These are phyloP conservation scores for Cyclotella atomus DNA, from an alignment of 108 stramenopile genomes.

Conservation along the genomic window DNA sequence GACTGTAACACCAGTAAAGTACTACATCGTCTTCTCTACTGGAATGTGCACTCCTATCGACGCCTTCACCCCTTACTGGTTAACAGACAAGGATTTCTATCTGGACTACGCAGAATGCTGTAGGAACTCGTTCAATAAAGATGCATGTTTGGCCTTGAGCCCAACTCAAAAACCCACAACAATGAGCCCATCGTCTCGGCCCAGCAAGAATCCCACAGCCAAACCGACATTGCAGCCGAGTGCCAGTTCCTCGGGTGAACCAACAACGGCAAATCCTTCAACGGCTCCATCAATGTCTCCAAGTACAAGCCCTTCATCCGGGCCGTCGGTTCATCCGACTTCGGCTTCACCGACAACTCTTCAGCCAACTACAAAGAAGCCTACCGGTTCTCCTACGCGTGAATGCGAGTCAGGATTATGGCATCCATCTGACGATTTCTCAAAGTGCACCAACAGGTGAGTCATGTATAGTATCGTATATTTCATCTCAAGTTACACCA, in stretches of 20 bases:
- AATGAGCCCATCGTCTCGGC: too few relatives aligned
- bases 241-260: neutral
- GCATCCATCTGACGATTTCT: neutral
- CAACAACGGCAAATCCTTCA: neutral
- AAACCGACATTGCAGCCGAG: neutral
- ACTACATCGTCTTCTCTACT: neutral
- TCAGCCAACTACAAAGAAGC: too few relatives aligned
- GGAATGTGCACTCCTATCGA: slow-evolving; percentile 2
- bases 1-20: neutral
- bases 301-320: too few relatives aligned
- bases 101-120: neutral
- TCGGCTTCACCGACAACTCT: too few relatives aligned
- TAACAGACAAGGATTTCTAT: neutral
- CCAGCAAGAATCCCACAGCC: neutral
- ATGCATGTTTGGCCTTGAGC: neutral
- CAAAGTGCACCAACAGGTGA: slow-evolving; percentile 3
- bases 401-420: neutral
- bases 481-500: too few relatives aligned
- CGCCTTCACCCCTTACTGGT: neutral
- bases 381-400: neutral
- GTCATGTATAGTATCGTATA: neutral
- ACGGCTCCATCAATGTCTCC: too few relatives aligned
- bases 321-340: too few relatives aligned
- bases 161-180: neutral
- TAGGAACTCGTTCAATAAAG: neutral